These are phyloP conservation scores for Anethum foeniculum DNA, from an alignment of 140 eudicot species.

Conservation along the genomic window DNA sequence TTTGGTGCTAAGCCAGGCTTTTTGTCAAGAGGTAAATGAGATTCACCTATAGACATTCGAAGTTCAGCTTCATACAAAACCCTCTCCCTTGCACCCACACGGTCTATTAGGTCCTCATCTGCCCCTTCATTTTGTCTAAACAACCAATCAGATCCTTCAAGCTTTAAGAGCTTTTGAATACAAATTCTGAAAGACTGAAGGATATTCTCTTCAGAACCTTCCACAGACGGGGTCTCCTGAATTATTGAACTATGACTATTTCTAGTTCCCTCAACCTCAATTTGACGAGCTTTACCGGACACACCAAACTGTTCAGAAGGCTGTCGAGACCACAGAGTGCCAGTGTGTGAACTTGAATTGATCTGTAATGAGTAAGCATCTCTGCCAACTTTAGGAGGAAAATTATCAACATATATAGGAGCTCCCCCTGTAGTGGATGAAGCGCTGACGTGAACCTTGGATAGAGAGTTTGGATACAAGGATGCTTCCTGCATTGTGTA, in stretches of 20 bases:
- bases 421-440: slow-evolving; percentile 37
- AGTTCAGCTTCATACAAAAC: slow-evolving; percentile 65
- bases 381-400: slow-evolving; percentile 32
- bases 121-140: slow-evolving; percentile 82
- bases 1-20: slow-evolving; percentile 11
- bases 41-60: slow-evolving; percentile 31
- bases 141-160: slow-evolving; percentile 92
- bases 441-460: slow-evolving; percentile 27
- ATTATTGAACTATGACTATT: slow-evolving; percentile 18
- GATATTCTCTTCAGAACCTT: slow-evolving; percentile 64
- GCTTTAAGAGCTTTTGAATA: slow-evolving; percentile 57
- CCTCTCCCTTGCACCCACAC: slow-evolving; percentile 80
- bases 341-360: slow-evolving; percentile 39
- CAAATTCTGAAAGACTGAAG: slow-evolving; percentile 73
- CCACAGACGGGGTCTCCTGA: slow-evolving; percentile 41
- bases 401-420: slow-evolving; percentile 31
- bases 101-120: slow-evolving; percentile 89
- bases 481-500: slow-evolving; percentile 34
- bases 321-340: slow-evolving; percentile 73
- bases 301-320: slow-evolving; percentile 84
- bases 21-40: slow-evolving; percentile 22
- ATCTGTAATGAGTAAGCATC: slow-evolving; percentile 39
- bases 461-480: slow-evolving; percentile 34
- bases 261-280: slow-evolving; percentile 11
- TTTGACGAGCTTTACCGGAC: slow-evolving; percentile 38